Base-by-base conservation (phyloP, 2,329 filamentous ascomycete species). In the Periconia sp. region DNA sequence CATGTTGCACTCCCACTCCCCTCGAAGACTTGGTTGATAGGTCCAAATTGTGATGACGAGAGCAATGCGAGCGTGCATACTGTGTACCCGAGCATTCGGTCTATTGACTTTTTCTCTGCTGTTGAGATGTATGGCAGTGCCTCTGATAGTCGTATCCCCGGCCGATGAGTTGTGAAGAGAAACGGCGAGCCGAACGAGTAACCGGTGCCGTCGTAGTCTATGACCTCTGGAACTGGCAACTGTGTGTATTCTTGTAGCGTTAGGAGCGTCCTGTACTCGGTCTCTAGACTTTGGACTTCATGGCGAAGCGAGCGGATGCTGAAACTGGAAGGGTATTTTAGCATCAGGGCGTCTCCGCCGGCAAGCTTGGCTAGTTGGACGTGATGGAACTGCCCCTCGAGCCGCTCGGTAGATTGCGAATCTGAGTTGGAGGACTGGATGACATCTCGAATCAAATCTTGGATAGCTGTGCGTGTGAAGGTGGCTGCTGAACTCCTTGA, bases 1-100 rank as follows among this genome's bases (percentile, higher is more conserved):
- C 83, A 86, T 2, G 78, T 79, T n/a, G 59, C 62, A 51, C 68
- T 75, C 15, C 81, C 80, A 20, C 66, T 67, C n/a, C 77, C 76
- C 14, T 65, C 65, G 42, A 76, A 75, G 6, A 82, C 80, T 48
- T 75, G 72, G 41, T 77, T 74, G 9, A 79, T 69, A n/a, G 77
- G 66, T 2, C 83, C 83, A 60, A 84, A 85, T 2, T 74, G 71
- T 2, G 73, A 66, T 6, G 80, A 78, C 10, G 74, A 73, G 37
- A 82, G 71, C 18, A 77, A 69, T 2, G 75, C 73, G 40, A 84
- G 74, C 13, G 66, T 65, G 23, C 75, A 73, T 8, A 79, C 65
- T 51, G 75, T 69, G 15, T 62, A 52, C 3, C 77, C 77, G 1
- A 79, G 58, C 35, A 72, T 71, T 23, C 66, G 66, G 50, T 79